Evolutionary conservation across 352 stramenopile genomes (phyloP).

Genomic region (Phytopythium aichiense): DNA sequence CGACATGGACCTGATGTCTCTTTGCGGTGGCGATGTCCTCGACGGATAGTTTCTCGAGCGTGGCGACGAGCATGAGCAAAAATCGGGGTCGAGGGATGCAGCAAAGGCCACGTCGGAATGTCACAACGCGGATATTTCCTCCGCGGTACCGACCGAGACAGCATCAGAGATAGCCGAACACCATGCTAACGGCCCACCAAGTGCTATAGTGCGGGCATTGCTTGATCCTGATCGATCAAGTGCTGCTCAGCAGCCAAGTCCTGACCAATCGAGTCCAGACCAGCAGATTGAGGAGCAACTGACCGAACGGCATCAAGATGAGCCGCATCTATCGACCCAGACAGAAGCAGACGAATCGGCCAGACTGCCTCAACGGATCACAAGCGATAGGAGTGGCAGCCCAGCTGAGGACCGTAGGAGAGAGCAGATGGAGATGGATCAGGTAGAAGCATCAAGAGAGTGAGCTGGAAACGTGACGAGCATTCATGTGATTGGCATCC

Average conservation of each 20-base stretch:
- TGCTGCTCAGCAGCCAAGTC: neutral
- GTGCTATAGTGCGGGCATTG: neutral
- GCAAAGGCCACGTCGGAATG: neutral
- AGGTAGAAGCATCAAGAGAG: neutral
- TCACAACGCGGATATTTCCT: neutral
- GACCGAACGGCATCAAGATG: neutral
- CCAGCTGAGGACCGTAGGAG: neutral
- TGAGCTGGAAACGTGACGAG: neutral
- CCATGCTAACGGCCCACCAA: neutral
- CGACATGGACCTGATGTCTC: neutral
- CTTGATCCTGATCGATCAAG: neutral
- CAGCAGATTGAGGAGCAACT: neutral
- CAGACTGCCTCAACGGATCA: neutral
- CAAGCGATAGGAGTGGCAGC: neutral
- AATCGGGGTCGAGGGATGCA: neutral
- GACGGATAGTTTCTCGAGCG: neutral
- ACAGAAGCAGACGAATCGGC: neutral
- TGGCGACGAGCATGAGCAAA: neutral
- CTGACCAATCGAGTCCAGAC: neutral
- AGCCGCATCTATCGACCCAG: neutral
- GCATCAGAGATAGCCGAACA: neutral
- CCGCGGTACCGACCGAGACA: neutral
- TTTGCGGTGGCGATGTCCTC: neutral
- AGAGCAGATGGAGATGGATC: neutral
- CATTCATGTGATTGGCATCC: neutral